phyloP scores from a whole-genome alignment of 345 rosid genomes.

The Acer saccharum region DNA sequence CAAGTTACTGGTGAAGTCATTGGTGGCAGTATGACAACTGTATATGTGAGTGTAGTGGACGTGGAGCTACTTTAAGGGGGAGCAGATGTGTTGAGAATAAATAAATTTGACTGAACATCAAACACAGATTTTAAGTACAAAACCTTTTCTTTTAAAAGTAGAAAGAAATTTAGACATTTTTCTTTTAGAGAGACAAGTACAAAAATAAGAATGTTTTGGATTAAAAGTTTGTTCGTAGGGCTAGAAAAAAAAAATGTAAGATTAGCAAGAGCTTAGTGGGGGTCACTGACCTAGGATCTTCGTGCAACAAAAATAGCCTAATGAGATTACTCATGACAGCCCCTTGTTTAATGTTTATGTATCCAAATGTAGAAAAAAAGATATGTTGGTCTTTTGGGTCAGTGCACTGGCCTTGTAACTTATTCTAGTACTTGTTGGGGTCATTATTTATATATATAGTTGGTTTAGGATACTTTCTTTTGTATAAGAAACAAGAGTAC shows the following conservation, averaged over 20 bases:
- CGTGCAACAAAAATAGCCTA: neutral
- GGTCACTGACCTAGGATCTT: neutral
- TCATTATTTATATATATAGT: neutral
- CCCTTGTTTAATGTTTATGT: neutral
- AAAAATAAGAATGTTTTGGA: neutral
- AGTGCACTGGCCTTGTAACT: neutral
- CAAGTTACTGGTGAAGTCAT: neutral
- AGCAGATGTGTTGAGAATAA: slow-evolving; percentile 4
- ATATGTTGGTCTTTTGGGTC: too few relatives aligned
- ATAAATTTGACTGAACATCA: neutral
- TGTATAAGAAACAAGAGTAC: too few relatives aligned
- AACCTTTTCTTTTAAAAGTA: neutral
- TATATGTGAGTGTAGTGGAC: neutral
- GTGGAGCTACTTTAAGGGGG: neutral
- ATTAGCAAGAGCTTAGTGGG: neutral
- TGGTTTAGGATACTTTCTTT: neutral
- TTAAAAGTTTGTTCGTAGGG: neutral
- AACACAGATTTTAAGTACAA: neutral
- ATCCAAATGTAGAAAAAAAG: neutral
- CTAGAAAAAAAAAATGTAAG: neutral
- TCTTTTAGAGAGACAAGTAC: neutral
- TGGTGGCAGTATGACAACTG: neutral
- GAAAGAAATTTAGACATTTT: neutral
- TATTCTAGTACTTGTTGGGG: neutral
- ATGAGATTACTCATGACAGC: neutral